These are phyloP conservation scores for Lachnellula hyalina DNA, from an alignment of 2,329 filamentous ascomycete genomes.

Conservation along the genomic window DNA sequence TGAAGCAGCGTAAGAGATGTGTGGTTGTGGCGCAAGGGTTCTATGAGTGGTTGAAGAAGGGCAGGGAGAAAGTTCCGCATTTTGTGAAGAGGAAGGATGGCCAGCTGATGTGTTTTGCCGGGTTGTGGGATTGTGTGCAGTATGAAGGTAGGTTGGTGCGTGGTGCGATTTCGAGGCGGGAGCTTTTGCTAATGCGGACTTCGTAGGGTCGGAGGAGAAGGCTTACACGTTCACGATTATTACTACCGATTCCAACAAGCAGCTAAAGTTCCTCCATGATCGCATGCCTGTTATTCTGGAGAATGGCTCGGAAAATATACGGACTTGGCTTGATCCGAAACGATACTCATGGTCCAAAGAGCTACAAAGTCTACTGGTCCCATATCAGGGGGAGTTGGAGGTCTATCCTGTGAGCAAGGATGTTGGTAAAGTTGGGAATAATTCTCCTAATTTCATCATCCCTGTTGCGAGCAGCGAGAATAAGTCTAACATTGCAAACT, in stretches of 20 bases:
- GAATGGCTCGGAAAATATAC: constrained; percentile 63
- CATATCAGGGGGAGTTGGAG: constrained; percentile 73
- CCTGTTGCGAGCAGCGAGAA: constrained; percentile 82
- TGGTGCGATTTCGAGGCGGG: neutral
- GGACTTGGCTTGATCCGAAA: constrained; percentile 72
- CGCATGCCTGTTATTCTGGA: constrained; percentile 94
- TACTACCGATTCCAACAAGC: constrained; percentile 79
- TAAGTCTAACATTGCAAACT: constrained; percentile 90
- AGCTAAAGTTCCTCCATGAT: constrained; percentile 82
- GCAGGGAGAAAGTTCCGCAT: constrained; percentile 78
- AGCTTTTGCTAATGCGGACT: constrained; percentile 6
- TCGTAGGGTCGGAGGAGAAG: constrained; percentile 54
- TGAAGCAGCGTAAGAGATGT: constrained; percentile 87
- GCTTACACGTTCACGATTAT: constrained; percentile 90
- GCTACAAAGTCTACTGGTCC: constrained; percentile 72
- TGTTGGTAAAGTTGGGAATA: constrained; percentile 91
- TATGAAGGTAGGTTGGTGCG: constrained; percentile 58
- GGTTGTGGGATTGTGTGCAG: constrained; percentile 82
- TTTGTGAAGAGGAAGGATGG: constrained; percentile 79
- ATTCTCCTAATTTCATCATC: constrained; percentile 76
- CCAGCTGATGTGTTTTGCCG: constrained; percentile 76
- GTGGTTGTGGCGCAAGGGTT: constrained; percentile 87
- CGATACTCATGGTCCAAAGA: constrained; percentile 70
- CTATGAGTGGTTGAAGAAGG: constrained; percentile 89
- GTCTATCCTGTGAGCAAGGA: constrained; percentile 83